phyloP scores from a whole-genome alignment of 495 filamentous ascomycete species.

The Aspergillus olivimuriae region DNA sequence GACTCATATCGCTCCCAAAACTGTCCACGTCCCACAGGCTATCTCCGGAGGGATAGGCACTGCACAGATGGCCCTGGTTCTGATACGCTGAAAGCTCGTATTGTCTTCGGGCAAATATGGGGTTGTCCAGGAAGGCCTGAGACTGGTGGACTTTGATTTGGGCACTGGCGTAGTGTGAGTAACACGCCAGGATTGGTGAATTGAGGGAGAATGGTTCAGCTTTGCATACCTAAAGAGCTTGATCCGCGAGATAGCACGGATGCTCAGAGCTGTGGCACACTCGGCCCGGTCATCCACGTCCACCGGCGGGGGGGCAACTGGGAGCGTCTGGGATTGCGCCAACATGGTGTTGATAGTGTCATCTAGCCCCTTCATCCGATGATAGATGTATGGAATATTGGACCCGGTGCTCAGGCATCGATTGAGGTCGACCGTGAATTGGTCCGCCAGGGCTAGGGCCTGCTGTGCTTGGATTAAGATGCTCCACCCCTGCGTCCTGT shows the following conservation, averaged over 20 bases:
- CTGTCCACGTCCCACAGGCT: slow-evolving; percentile 19
- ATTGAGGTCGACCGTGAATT: slow-evolving; percentile 49
- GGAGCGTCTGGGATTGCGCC: slow-evolving; percentile 38
- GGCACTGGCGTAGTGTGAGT: slow-evolving; percentile 32
- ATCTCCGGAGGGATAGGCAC: slow-evolving; percentile 19
- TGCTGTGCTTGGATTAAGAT: slow-evolving; percentile 52
- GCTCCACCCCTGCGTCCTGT: slow-evolving; percentile 39
- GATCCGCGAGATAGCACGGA: slow-evolving; percentile 50
- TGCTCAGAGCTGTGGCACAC: slow-evolving; percentile 39
- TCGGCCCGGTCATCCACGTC: slow-evolving; percentile 38
- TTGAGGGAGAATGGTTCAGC: background rate
- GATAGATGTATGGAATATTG: slow-evolving; percentile 41
- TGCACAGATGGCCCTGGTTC: slow-evolving; percentile 21
- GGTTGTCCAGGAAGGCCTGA: slow-evolving; percentile 53
- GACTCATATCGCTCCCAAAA: background rate
- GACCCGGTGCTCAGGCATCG: slow-evolving; percentile 30
- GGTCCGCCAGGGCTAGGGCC: slow-evolving; percentile 49
- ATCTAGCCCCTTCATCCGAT: slow-evolving; percentile 51
- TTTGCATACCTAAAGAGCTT: slow-evolving; percentile 47
- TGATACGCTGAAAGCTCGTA: slow-evolving; percentile 44
- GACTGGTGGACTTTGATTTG: slow-evolving; percentile 57
- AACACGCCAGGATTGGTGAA: background rate
- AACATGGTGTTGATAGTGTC: slow-evolving; percentile 42
- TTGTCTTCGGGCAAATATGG: slow-evolving; percentile 52
- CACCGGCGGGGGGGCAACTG: slow-evolving; percentile 26